Base-by-base conservation (phyloP, 2,329 filamentous ascomycete genomes). In the Hypoxylon sp. region DNA sequence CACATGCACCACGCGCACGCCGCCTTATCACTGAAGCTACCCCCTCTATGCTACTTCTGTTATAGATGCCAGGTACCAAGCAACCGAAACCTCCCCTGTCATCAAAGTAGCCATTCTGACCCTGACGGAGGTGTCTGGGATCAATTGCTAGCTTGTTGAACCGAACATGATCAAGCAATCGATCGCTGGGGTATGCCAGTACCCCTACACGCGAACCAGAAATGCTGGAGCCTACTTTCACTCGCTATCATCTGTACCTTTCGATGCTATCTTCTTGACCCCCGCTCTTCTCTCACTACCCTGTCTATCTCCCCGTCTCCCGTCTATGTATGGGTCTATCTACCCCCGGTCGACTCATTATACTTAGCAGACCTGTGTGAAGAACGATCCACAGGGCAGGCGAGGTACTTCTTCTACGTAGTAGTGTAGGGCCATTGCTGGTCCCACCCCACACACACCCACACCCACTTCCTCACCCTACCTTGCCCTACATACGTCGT, bases 381-480 rank as follows among this genome's bases (percentile, higher is more conserved):
- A 68, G 55, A 60, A 71, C 67, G 73, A 73, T 72, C 71, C 73
- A 74, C 68, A 68, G 65, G 68, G 68, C 69, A 72, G 66, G 52
- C 55, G 51, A 65, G 65, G 68, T 68, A 70, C 68, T 63, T 70
- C 58, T 57, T 41, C 30, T 23, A 57, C 53, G 53, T 65, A 36
- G 41, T 60, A 58, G 28, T 58, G 55, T 61, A 65, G 60, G 64
- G 56, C 62, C 46, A 41, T 61, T 68, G 52, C n/a, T 72, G 59
- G 67, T 72, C 28, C 65, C 67, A 72, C 67, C 59, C 62, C 69
- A 46, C 55, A 58, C 55, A 49, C 52, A 53, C 52, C 25, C 55
- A 67, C 68, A 68, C 62, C 62, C 57, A 67, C 63, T 57, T 43
- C 32, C 36, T 43, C 58, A 46, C 57, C 63, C 51, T 62, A 45